phyloP scores from a whole-genome alignment of 345 rosid species.

The Gossypium raimondii region DNA sequence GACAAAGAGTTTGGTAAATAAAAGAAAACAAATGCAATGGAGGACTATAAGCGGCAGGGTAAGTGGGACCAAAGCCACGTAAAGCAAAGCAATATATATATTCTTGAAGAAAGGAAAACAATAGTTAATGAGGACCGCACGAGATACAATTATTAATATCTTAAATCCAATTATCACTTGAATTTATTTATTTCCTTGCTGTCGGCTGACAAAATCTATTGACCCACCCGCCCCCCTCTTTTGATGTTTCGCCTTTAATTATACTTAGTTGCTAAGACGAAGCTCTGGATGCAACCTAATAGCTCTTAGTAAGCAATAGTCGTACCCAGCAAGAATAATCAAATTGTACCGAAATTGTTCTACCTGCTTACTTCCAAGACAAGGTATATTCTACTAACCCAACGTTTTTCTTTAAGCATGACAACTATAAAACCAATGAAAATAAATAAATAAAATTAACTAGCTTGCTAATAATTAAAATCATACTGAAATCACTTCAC shows the following conservation, averaged over 20 bases:
- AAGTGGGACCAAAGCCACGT: neutral
- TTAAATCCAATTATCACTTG: too few relatives aligned
- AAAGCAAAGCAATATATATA: neutral
- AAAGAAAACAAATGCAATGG: neutral
- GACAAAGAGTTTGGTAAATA: neutral
- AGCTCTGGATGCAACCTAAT: neutral
- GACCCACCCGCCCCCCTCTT: neutral
- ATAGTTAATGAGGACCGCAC: too few relatives aligned
- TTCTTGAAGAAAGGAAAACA: too few relatives aligned
- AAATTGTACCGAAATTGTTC: neutral
- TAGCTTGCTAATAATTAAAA: too few relatives aligned
- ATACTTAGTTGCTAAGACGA: neutral
- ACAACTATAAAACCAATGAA: too few relatives aligned
- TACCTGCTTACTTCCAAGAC: neutral
- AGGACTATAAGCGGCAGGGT: neutral
- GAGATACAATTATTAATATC: too few relatives aligned
- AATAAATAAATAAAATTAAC: too few relatives aligned
- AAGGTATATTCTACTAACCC: neutral
- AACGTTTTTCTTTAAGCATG: too few relatives aligned
- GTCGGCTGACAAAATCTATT: conserved; percentile 30
- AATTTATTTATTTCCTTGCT: conserved; percentile 1
- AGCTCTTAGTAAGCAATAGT: neutral
- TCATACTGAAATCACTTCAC: too few relatives aligned
- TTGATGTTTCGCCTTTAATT: too few relatives aligned
- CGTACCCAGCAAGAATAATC: neutral